These are phyloP conservation scores for Bacidia gigantensis DNA, from an alignment of 495 filamentous ascomycete genomes.

Conservation along the genomic window DNA sequence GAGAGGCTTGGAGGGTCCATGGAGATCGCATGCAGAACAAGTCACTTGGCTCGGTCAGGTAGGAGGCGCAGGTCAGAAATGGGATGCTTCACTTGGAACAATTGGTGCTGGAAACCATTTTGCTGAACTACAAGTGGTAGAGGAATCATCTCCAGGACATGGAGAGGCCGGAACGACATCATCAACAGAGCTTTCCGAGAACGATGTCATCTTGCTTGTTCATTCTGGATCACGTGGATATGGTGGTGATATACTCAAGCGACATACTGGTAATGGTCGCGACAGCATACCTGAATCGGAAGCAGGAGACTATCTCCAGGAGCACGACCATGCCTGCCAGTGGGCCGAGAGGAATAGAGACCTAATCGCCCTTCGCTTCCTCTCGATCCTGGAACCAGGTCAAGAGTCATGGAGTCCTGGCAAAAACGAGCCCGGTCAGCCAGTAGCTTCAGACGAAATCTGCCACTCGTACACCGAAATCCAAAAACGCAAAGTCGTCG, in stretches of 20 bases:
- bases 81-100: constrained; percentile 25
- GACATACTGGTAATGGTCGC: constrained; percentile 14
- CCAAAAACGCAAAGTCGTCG: constrained; percentile 22
- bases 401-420: constrained; percentile 16
- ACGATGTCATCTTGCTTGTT: constrained; percentile 28
- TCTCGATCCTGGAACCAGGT: constrained; percentile 23
- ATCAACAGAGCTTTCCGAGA: constrained; percentile 8
- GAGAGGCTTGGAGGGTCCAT: constrained; percentile 24
- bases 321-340: constrained; percentile 23
- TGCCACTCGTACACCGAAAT: constrained; percentile 11
- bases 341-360: constrained; percentile 27
- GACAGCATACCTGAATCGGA: constrained; percentile 16
- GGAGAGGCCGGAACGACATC: neutral
- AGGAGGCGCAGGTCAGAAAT: constrained; percentile 16
- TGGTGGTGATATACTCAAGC: constrained; percentile 25
- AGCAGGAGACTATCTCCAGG: constrained; percentile 20
- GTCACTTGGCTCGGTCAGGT: constrained; percentile 19
- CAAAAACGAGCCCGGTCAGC: neutral
- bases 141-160: constrained; percentile 6
- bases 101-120: constrained; percentile 30
- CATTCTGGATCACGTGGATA: constrained; percentile 30
- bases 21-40: constrained; percentile 19
- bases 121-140: constrained; percentile 22
- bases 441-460: constrained; percentile 1
- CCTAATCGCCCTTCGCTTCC: constrained; percentile 26